Evolutionary conservation across 345 rosid genomes (phyloP).

Genomic region (Pugionium dolabratum): DNA sequence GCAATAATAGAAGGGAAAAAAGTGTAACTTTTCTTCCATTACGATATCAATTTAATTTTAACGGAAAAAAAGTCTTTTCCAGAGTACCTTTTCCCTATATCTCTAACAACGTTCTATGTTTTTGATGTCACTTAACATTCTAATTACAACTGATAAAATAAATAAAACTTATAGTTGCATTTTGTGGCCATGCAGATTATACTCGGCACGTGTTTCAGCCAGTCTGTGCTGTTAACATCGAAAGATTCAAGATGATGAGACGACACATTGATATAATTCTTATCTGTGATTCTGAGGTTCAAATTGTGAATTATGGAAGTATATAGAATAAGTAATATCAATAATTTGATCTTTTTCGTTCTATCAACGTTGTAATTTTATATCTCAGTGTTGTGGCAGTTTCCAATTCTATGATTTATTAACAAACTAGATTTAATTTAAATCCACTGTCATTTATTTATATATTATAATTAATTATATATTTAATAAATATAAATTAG

Average conservation of each 20-base stretch:
- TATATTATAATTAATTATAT: too few species aligned
- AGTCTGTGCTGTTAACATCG: neutral
- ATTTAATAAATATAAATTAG: too few species aligned
- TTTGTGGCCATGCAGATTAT: neutral
- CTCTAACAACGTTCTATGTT: too few species aligned
- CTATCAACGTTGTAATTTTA: neutral
- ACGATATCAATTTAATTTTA: too few species aligned
- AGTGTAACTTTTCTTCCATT: too few species aligned
- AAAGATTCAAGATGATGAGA: constrained; percentile 16
- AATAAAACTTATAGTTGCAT: too few species aligned
- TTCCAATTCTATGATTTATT: neutral
- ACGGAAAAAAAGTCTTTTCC: too few species aligned
- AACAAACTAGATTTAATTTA: too few species aligned
- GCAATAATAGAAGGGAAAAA: too few species aligned
- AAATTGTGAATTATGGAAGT: neutral
- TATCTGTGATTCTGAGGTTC: neutral
- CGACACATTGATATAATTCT: neutral
- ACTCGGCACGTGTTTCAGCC: constrained; percentile 9
- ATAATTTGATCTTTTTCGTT: neutral
- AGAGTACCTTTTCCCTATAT: too few species aligned
- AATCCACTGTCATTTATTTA: too few species aligned
- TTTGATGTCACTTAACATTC: too few species aligned
- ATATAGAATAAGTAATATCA: neutral
- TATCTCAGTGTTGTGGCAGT: neutral
- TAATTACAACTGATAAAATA: neutral